Evolutionary conservation across 257 asterid species (phyloP).

Genomic region (Solanum sitiens): DNA sequence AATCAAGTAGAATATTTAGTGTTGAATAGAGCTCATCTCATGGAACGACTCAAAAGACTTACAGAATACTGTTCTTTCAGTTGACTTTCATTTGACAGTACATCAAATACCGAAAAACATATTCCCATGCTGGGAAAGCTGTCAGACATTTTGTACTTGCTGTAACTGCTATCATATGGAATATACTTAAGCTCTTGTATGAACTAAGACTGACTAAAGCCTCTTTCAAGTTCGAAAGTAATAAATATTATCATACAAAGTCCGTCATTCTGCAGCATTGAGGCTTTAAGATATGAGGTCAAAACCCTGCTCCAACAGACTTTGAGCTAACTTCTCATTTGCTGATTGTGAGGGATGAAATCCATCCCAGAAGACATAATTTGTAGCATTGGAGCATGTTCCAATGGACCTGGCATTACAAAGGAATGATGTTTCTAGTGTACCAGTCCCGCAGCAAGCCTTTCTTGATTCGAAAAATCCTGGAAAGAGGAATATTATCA

Average conservation of each 20-base stretch:
- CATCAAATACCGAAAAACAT: neutral
- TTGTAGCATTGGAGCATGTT: conserved; percentile 72
- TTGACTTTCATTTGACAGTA: neutral
- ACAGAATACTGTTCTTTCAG: neutral
- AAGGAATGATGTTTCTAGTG: conserved; percentile 47
- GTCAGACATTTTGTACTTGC: neutral
- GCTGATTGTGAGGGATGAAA: conserved; percentile 72
- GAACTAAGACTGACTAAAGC: neutral
- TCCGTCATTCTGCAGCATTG: neutral
- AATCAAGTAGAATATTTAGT: neutral
- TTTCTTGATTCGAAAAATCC: conserved; percentile 71
- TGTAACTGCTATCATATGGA: neutral
- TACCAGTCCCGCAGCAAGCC: conserved; percentile 79
- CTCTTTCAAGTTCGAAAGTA: neutral
- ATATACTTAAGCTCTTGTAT: neutral
- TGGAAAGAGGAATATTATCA: conserved; percentile 1
- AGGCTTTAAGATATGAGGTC: conserved; percentile 49
- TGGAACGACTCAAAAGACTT: neutral
- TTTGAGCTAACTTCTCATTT: conserved; percentile 57
- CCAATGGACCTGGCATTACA: conserved; percentile 59
- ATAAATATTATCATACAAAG: neutral
- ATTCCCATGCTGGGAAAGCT: neutral
- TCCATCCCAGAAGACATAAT: conserved; percentile 74
- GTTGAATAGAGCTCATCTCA: neutral
- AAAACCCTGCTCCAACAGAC: conserved; percentile 52